These are phyloP conservation scores for Penicillium occitanis DNA, from an alignment of 2,329 filamentous ascomycete species.

Conservation along the genomic window DNA sequence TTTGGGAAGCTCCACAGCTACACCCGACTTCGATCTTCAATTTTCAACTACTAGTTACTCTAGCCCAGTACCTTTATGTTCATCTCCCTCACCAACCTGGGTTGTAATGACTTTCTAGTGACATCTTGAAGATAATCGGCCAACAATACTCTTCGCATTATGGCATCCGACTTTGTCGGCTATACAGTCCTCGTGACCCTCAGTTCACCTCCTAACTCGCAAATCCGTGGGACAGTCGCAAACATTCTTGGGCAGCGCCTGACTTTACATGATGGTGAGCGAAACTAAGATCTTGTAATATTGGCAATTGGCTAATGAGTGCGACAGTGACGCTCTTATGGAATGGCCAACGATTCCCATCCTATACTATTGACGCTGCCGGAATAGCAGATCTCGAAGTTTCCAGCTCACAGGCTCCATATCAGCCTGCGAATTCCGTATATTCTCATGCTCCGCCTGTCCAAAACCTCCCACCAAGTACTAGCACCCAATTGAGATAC, in stretches of 20 bases:
- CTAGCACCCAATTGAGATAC: constrained; percentile 4
- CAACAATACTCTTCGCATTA: constrained; percentile 35
- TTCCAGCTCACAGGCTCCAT: constrained; percentile 29
- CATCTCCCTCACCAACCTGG: neutral
- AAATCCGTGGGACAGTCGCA: constrained; percentile 69
- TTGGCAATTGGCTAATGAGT: constrained; percentile 36
- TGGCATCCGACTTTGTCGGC: constrained; percentile 72
- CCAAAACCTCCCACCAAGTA: neutral
- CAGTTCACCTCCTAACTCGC: constrained; percentile 61
- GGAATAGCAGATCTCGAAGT: constrained; percentile 62
- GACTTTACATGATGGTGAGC: constrained; percentile 68
- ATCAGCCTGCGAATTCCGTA: constrained; percentile 8
- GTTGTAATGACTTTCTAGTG: neutral
- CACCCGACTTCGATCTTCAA: neutral
- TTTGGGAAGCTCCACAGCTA: constrained; percentile 12
- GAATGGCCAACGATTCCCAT: constrained; percentile 53
- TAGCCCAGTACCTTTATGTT: neutral
- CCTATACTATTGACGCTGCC: constrained; percentile 58
- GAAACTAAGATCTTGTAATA: neutral
- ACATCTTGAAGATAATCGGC: neutral
- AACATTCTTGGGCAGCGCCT: constrained; percentile 69
- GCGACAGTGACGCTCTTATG: constrained; percentile 48
- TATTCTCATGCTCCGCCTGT: neutral
- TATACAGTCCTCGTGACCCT: constrained; percentile 74
- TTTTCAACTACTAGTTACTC: neutral